A percentile compares a stretch with the other conserved stretches of the same genome.
phyloP scores from a whole-genome alignment of 2,329 filamentous ascomycete species.

The Septoria petroselini region DNA sequence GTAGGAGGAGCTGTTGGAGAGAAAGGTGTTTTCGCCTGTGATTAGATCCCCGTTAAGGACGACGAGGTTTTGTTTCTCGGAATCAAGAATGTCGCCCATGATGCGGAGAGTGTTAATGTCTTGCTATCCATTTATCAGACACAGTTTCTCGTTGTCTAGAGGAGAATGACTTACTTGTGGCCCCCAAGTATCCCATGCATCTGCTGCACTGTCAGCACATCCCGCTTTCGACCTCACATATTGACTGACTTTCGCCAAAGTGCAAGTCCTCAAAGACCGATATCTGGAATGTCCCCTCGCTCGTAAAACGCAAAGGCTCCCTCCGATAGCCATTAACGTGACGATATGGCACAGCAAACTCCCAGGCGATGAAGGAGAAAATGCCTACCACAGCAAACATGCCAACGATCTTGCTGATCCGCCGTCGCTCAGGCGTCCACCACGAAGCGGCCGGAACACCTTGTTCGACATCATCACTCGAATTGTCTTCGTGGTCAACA shows the following conservation, averaged over 20 bases:
- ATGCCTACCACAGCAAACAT: not conserved
- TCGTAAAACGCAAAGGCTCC: conserved; percentile 29
- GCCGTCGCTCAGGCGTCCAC: not conserved
- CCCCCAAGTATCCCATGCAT: conserved; percentile 41
- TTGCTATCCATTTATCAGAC: conserved; percentile 40
- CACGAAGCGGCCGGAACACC: not conserved
- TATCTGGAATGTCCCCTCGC: conserved; percentile 46
- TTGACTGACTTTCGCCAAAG: conserved; percentile 57
- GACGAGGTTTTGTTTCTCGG: conserved; percentile 58
- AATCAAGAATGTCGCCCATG: conserved; percentile 57
- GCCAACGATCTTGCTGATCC: not conserved
- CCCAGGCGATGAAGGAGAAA: not conserved
- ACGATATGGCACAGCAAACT: not conserved
- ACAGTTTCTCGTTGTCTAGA: too few relatives aligned
- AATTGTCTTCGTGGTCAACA: too few relatives aligned
- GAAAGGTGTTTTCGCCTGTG: conserved; percentile 61
- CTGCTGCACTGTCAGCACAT: conserved; percentile 40
- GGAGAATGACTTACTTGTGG: conserved; percentile 4
- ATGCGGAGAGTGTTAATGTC: conserved; percentile 58
- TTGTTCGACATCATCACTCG: too few relatives aligned
- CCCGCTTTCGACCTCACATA: not conserved
- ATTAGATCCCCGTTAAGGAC: conserved; percentile 68
- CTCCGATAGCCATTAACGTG: not conserved
- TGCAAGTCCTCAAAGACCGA: conserved; percentile 68
- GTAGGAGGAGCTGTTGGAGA: conserved; percentile 56